phyloP scores from a whole-genome alignment of 2,329 filamentous ascomycete species.

The Monosporascus sp. region DNA sequence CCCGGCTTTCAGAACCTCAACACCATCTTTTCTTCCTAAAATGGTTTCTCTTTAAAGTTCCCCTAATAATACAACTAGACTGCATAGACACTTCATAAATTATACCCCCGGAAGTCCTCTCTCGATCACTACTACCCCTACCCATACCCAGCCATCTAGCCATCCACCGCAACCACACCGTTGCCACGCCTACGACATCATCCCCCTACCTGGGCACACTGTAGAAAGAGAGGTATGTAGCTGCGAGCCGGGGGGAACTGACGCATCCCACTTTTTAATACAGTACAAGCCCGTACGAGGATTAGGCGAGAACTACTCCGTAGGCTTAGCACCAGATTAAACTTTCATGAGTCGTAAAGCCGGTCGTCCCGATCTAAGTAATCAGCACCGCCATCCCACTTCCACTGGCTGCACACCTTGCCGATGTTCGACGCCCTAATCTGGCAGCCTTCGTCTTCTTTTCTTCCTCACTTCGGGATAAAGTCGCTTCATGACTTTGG shows the following conservation, averaged over 20 bases:
- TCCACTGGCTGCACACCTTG: constrained; percentile 10
- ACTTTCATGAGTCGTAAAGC: constrained; percentile 3
- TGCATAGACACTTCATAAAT: neutral
- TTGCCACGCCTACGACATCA: too few species aligned
- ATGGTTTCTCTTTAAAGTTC: neutral
- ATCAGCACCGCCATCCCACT: constrained; percentile 4
- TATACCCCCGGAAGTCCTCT: too few species aligned
- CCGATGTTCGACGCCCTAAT: constrained; percentile 24
- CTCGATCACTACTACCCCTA: neutral
- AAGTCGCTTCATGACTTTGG: constrained; percentile 24
- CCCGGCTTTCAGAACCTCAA: neutral
- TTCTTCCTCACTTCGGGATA: constrained; percentile 7
- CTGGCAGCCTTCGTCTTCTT: constrained; percentile 10
- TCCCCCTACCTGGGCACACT: too few species aligned
- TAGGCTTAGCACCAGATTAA: neutral
- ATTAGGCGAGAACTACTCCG: neutral
- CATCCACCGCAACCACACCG: neutral
- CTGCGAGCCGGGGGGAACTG: too few species aligned
- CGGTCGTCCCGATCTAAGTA: constrained; percentile 6
- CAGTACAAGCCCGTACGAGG: neutral
- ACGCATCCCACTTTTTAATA: too few species aligned
- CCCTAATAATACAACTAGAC: neutral
- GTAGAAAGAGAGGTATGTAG: too few species aligned
- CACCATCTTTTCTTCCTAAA: neutral
- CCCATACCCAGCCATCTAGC: neutral